Conservation (phyloP, 2,329 filamentous ascomycete species). For the Ceratocystis cubensis region DNA sequence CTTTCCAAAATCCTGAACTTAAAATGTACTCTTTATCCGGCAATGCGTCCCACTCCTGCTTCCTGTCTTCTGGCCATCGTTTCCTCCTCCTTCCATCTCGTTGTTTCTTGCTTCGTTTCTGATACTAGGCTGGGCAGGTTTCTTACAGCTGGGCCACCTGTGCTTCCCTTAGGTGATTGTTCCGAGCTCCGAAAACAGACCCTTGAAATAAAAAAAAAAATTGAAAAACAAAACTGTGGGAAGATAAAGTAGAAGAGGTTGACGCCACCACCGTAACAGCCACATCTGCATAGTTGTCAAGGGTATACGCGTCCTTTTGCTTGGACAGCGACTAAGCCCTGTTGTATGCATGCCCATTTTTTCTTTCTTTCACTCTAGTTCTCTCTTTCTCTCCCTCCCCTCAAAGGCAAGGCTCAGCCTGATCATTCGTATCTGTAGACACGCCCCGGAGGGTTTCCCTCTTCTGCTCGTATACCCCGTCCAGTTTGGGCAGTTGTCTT, state of each 20-base stretch:
- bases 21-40: background rate
- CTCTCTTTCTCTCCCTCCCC: background rate
- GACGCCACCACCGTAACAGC: background rate
- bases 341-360: background rate
- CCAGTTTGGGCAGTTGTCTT: background rate
- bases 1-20: background rate
- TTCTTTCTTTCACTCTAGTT: background rate
- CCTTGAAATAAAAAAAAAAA: background rate
- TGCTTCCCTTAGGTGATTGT: background rate
- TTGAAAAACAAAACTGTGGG: too few species aligned
- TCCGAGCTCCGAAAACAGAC: background rate
- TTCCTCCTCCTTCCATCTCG: background rate
- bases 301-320: slow-evolving; percentile 3
- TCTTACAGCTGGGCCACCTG: background rate
- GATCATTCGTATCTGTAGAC: background rate
- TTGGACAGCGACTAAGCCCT: background rate
- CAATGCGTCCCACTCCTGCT: background rate
- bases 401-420: background rate
- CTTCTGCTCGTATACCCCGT: background rate
- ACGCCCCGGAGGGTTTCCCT: background rate
- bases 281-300: background rate
- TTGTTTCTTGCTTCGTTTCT: background rate
- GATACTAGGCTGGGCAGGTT: background rate
- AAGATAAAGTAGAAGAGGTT: background rate
- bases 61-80: background rate